Conservation (phyloP, 768 basidiomycete genomes). For the Suillus tomentosus region DNA sequence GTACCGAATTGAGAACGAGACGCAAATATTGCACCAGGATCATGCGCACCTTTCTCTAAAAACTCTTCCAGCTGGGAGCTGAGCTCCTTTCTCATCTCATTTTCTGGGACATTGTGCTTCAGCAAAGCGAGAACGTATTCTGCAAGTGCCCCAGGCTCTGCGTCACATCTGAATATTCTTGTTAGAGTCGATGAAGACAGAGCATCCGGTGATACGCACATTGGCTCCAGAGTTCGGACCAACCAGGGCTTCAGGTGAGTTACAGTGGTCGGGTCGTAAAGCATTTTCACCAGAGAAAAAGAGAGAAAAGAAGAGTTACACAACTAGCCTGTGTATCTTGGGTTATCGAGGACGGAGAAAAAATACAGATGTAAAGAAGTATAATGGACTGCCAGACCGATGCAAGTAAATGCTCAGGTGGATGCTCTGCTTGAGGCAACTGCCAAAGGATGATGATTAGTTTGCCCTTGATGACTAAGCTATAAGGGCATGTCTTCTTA, state of each 20-base stretch:
- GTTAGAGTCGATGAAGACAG: not conserved
- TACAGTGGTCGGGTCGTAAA: conserved; percentile 65
- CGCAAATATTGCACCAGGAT: not conserved
- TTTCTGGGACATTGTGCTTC: conserved; percentile 84
- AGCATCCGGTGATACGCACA: conserved; percentile 51
- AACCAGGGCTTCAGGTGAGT: conserved; percentile 86
- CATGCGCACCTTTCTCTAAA: conserved; percentile 76
- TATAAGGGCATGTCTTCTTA: not conserved
- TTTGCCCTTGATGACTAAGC: conserved; percentile 9
- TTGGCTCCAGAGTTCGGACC: conserved; percentile 84
- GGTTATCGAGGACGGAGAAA: not conserved
- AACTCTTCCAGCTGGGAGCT: conserved; percentile 84
- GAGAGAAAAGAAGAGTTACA: conserved; percentile 8
- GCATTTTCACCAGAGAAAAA: conserved; percentile 44
- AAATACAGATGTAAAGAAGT: not conserved
- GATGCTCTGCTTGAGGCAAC: conserved; percentile 8
- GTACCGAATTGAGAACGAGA: conserved; percentile 18
- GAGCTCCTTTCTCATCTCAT: conserved; percentile 81
- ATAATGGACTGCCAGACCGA: not conserved
- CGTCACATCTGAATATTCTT: conserved; percentile 76
- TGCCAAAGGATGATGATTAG: conserved; percentile 2
- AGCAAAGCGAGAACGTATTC: conserved; percentile 94
- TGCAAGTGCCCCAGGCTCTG: conserved; percentile 89
- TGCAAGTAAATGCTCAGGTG: conserved; percentile 6
- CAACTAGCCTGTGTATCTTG: conserved; percentile 12